Percentiles rank a stretch among this genome's conserved stretches.
phyloP scores from a whole-genome alignment of 495 filamentous ascomycete genomes.

The Hypoxylon cercidicola region DNA sequence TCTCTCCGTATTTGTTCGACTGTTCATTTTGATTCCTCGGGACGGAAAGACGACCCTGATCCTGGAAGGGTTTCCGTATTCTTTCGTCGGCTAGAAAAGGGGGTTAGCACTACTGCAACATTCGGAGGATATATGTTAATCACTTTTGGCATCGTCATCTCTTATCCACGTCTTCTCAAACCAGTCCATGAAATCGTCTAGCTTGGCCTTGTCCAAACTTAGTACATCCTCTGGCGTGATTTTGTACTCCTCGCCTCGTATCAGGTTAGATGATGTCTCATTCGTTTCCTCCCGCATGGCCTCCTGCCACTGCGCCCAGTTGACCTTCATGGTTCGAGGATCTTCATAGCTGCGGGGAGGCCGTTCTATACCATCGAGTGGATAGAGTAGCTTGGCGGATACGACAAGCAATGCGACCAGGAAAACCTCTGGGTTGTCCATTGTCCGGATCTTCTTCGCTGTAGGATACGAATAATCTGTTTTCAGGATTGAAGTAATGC shows the following conservation, averaged over 20 bases:
- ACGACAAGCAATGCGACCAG: slow-evolving; percentile 78
- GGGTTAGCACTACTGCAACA: not conserved
- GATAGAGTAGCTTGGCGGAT: slow-evolving; percentile 79
- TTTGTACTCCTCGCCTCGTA: slow-evolving; percentile 48
- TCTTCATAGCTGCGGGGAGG: slow-evolving; percentile 67
- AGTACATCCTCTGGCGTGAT: slow-evolving; percentile 76
- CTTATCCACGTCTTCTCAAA: slow-evolving; percentile 80
- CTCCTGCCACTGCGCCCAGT: slow-evolving; percentile 78
- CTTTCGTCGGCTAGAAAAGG: slow-evolving; percentile 27
- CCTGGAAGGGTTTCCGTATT: slow-evolving; percentile 29
- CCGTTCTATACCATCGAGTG: slow-evolving; percentile 72
- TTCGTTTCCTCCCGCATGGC: slow-evolving; percentile 55
- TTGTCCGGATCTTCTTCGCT: slow-evolving; percentile 37
- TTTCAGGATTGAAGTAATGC: slow-evolving; percentile 66
- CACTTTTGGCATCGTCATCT: slow-evolving; percentile 56
- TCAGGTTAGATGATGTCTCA: slow-evolving; percentile 7
- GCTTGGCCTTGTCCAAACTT: slow-evolving; percentile 69
- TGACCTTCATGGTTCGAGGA: slow-evolving; percentile 67
- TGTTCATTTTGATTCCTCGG: not conserved
- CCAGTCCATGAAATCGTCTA: slow-evolving; percentile 91
- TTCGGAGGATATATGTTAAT: slow-evolving; percentile 7
- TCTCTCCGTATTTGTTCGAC: not conserved
- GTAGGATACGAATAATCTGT: slow-evolving; percentile 67
- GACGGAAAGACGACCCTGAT: slow-evolving; percentile 15
- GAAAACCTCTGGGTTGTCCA: slow-evolving; percentile 75